Evolutionary conservation across 805 yeast species (phyloP), one percentile per base, ranked within the genome.

Genomic region (Yueomyces sinensis): DNA sequence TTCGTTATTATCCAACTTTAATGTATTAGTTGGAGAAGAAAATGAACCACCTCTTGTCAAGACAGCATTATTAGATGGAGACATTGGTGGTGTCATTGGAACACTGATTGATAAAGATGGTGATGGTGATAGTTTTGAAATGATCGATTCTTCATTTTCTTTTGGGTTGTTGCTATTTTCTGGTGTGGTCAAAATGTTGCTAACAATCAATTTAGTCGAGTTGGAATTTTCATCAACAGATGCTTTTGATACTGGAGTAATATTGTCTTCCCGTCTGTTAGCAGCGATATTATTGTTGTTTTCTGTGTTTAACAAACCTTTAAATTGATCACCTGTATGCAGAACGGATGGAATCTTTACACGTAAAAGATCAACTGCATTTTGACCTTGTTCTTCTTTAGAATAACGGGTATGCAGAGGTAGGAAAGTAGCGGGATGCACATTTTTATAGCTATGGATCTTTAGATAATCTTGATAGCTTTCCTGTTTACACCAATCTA

Each of bases 41-140:
- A n/a, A n/a, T n/a, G n/a, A n/a, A n/a, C n/a, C n/a, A n/a, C n/a
- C n/a, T n/a, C n/a, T n/a, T n/a, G n/a, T n/a, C n/a, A n/a, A n/a
- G n/a, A n/a, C n/a, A n/a, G 24, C 24, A 20, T 7, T 7, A 20
- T 20, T 7, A 7, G 24, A 20, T 9, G 54, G 54, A 33, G 50
- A 48, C 52, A 47, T 49, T 27, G 59, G 59, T 13, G 59, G 59
- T 6, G 59, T 54, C 34, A 54, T 54, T 13, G 53, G 50, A 7
- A 11, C 24, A 11, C 11, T 20, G 7, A 20, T 20, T 20, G 24
- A 20, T 20, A 11, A 11, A 7, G 24, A 7, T 11, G 11, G 7
- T 20, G 24, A 11, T 20, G 11, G 24, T 20, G 7, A 20, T 20
- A 20, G 11, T 20, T 20, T 20, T 20, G 24, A 11, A 20, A 20